Evolutionary conservation across 192 early-diverging fungal species (phyloP), one percentile per base, ranked within the genome.

Genomic region (Dissophora ornata): DNA sequence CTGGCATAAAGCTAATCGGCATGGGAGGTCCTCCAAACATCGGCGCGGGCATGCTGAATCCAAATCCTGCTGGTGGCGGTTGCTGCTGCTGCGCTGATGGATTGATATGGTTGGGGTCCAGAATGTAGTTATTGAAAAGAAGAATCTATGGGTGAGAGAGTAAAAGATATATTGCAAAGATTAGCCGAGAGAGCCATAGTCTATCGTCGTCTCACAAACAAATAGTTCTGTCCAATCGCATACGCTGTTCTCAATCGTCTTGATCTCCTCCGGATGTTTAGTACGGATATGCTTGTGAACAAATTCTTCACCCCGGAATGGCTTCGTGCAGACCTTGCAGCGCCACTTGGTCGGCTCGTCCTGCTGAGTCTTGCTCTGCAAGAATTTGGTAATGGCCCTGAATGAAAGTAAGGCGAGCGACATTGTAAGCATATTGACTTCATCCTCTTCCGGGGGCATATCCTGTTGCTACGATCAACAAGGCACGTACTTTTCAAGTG

Each of bases 261-360:
- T 89, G 51, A 92, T 64, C 58, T 88, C 84, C 29, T 91, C 90
- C 13, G 90, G 83, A 75, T 99, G 97, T 81, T 99, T 99, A 57
- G 85, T 87, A 62, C 85, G 70, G 67, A 99, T 92, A 67, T 99
- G 97, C 81, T 99, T 99, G 78, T 86, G 87, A 22, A 98, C 95
- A 90, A 94, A 99, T 61, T 93, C 91, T 33, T 91, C 86, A 22
- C 94, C 97, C 70, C 93, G 91, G 85, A 99, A 99, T 40, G 97
- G 90, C 87, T 99, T 99, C 19, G 82, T 85, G 83, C 97, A 99
- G 56, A 92, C 64, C 63, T 82, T 86, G 83, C 97, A 99, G 63
- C 95, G 87, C 86, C 81, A 99, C 80, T 95, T 93, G 56, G 90
- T 90, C 53, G 90, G 90, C 44, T 92, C 91, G 55, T 89, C 89